Conservation (phyloP, 768 basidiomycete species). For the Symmetrospora coprosmae region DNA sequence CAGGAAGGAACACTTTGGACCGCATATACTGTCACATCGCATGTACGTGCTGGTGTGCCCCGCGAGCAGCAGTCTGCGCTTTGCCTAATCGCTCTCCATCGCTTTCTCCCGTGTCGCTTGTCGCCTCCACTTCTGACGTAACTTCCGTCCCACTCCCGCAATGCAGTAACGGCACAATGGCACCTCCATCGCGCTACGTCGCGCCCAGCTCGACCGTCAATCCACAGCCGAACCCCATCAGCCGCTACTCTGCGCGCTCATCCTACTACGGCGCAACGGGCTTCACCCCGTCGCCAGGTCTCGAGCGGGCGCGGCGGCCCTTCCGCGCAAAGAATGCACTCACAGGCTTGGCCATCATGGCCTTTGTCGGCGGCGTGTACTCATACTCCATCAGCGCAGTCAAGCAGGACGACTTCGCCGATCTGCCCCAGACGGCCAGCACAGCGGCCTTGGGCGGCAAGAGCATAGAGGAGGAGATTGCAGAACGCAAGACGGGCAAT, state of each 20-base stretch:
- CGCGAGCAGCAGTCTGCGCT: too few relatives aligned
- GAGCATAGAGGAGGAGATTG: conserved; percentile 17
- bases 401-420: conserved; percentile 68
- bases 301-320: conserved; percentile 72
- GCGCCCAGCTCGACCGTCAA: conserved; percentile 9
- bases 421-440: conserved; percentile 1
- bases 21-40: too few relatives aligned
- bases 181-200: conserved; percentile 21
- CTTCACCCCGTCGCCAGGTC: conserved; percentile 40
- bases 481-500: background rate
- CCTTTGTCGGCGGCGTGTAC: conserved; percentile 70
- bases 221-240: conserved; percentile 16
- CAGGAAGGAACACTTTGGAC: too few relatives aligned
- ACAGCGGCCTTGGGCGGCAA: background rate
- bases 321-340: conserved; percentile 65
- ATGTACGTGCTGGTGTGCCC: too few relatives aligned
- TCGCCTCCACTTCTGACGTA: too few relatives aligned
- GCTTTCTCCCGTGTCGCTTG: too few relatives aligned
- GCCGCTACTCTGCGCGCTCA: conserved; percentile 14
- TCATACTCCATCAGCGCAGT: conserved; percentile 86
- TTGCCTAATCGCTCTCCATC: too few relatives aligned
- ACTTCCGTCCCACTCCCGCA: too few relatives aligned
- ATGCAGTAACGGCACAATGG: too few relatives aligned
- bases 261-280: conserved; percentile 14
- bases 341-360: conserved; percentile 56